Evolutionary conservation across 176 grass and related monocot species (phyloP), one percentile per base, ranked within the genome.

Genomic region (Poa pratensis): DNA sequence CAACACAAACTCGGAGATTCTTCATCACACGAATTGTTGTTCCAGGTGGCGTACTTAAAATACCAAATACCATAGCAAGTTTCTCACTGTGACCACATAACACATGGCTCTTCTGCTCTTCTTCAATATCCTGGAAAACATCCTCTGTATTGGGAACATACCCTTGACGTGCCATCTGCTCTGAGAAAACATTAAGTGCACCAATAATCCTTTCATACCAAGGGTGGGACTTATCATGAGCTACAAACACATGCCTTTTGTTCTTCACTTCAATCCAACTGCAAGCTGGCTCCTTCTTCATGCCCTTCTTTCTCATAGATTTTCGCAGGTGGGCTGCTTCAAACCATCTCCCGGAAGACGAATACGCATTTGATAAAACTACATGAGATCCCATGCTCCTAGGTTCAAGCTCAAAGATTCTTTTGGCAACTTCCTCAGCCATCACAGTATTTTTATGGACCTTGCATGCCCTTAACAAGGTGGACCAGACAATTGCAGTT

Each of bases 11-110:
- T 83, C 92, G 84, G 52, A 94, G 90, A 80, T 94, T 94, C 69
- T 94, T 94, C 69, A 87, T 94, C 62, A 94, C 90, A 45, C 42
- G 74, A 72, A 94, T 62, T 69, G 74, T 86, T 51, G 90, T 92
- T 88, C 85, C 90, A 76, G 90, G 78, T 83, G 92, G 73, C 73
- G 92, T 92, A 65, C 73, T 94, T 69, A 94, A 83, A 73, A 91
- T 85, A 71, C 92, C 92, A 80, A 94, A 94, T 87, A 87, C 78
- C 71, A 90, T 94, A 10, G 89, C 92, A 80, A 94, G 90, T 63
- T 91, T 94, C 82, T 94, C 92, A 77, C 92, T 94, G 46, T 90
- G 92, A 67, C 92, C 92, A 72, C 92, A 94, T 76, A 94, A 87
- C 64, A 90, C 79, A 78, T 80, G 7, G 74, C 78, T 64, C 82